A percentile compares a stretch with the other conserved stretches of the same genome.
These are phyloP conservation scores for Phytophthora kernoviae DNA, from an alignment of 352 stramenopile genomes.

Conservation along the genomic window DNA sequence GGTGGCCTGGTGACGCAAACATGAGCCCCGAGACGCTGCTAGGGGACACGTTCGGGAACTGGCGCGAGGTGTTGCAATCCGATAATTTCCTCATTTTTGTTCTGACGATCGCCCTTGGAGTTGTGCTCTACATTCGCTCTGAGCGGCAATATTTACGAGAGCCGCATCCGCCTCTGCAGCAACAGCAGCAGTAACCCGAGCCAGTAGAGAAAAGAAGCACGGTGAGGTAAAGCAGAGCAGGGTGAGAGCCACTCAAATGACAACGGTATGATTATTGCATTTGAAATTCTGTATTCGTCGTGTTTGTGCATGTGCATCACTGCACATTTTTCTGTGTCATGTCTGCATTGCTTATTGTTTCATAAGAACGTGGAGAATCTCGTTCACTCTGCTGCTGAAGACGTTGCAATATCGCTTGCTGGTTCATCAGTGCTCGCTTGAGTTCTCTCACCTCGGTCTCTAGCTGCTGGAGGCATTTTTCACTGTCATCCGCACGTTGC, in stretches of 20 bases:
- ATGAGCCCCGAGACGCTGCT: constrained; percentile 15
- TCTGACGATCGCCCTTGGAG: constrained; percentile 60
- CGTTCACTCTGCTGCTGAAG: constrained; percentile 5
- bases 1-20: constrained; percentile 34
- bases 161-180: constrained; percentile 21
- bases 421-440: constrained; percentile 15
- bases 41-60: constrained; percentile 25
- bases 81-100: constrained; percentile 73
- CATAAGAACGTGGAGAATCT: no score
- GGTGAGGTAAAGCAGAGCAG: constrained; percentile 8
- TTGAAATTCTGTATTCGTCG: constrained; percentile 1
- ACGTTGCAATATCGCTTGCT: constrained; percentile 22
- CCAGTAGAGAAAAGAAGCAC: constrained; percentile 18
- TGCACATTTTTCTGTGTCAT: constrained; percentile 1
- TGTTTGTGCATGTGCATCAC: constrained; percentile 3
- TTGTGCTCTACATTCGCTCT: constrained; percentile 80
- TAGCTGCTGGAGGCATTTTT: constrained; percentile 21
- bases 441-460: constrained; percentile 20
- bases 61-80: constrained; percentile 52
- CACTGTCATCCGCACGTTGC: constrained; percentile 16
- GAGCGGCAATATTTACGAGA: constrained; percentile 65
- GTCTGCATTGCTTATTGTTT: neutral
- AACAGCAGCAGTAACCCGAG: constrained; percentile 26
- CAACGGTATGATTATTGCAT: constrained; percentile 44
- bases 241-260: constrained; percentile 7